These are phyloP conservation scores for Fusarium kyushuense DNA, from an alignment of 2,329 filamentous ascomycete species.

Conservation along the genomic window DNA sequence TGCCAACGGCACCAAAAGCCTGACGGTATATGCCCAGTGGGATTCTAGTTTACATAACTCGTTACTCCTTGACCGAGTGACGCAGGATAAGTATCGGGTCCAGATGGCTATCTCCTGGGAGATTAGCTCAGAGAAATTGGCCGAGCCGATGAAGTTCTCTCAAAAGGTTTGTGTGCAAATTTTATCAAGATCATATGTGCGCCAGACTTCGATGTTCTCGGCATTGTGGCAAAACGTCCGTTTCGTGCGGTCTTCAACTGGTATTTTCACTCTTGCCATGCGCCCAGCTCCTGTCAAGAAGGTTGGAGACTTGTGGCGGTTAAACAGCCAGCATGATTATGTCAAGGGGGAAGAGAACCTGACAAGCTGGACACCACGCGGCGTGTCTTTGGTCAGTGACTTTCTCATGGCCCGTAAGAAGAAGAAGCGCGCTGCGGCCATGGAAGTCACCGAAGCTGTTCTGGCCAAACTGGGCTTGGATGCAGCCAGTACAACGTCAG, in stretches of 20 bases:
- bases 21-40: conserved; percentile 93
- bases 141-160: conserved; percentile 89
- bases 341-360: conserved; percentile 95
- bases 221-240: conserved; percentile 86
- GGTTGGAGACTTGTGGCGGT: conserved; percentile 92
- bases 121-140: conserved; percentile 82
- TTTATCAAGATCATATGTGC: conserved; percentile 83
- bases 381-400: conserved; percentile 91
- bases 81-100: conserved; percentile 91
- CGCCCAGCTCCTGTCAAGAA: conserved; percentile 91
- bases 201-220: conserved; percentile 88
- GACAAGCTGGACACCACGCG: conserved; percentile 85
- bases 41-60: conserved; percentile 94
- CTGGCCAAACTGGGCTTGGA: conserved; percentile 69
- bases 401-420: conserved; percentile 82
- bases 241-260: conserved; percentile 87
- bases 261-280: conserved; percentile 87
- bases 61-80: conserved; percentile 91
- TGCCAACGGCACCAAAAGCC: conserved; percentile 87
- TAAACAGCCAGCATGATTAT: conserved; percentile 95
- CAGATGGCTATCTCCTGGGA: conserved; percentile 91
- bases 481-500: conserved; percentile 53
- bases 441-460: conserved; percentile 78
- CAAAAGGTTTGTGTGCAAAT: conserved; percentile 87
- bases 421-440: conserved; percentile 79